Base-by-base conservation (phyloP, 2,329 filamentous ascomycete species). In the Colletotrichum tanaceti region DNA sequence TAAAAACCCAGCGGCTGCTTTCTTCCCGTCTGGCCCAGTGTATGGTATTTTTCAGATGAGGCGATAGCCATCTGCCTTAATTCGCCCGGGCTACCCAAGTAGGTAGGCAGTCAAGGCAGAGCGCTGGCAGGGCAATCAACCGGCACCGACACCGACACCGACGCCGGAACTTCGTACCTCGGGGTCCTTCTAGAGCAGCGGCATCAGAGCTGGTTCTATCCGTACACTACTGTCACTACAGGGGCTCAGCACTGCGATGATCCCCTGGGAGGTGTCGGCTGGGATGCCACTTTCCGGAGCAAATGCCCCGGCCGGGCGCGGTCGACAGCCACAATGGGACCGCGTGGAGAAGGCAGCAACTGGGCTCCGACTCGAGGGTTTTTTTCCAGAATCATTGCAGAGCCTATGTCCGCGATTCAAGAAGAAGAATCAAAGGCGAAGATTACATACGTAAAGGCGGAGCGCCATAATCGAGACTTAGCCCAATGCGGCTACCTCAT, bases 231-330 rank as follows among this genome's bases (percentile, higher is more conserved):
- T n/a, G n/a, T n/a, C n/a, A n/a, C n/a, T 44, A 43, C 43, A 49
- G 44, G 55, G 43, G 62, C 43, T 43, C 20, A 43, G 16, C 50
- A 39, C 55, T 61, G 22, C 65, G 55, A 65, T 68, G 10, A 52
- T 60, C 54, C 55, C 49, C 65, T 57, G 54, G 47, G 46, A 44
- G 47, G 61, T 44, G 62, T 24, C 32, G 24, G 41, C 41, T 22
- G 41, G 20, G 43, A 44, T 50, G 62, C 49, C 50, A 43, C 55
- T 28, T 9, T 5, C 62, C 66, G 66, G 66, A 69, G 66, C 66
- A 69, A 61, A 69, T 55, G 66, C 63, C 62, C 66, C 66, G 66
- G 18, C 28, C 20, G 32, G 32, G 24, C n/a, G 50, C 43, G 63
- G 41, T 44, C 50, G 50, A 46, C 28, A 32, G 32, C 43, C 32